Evolutionary conservation across 768 basidiomycete genomes (phyloP).

Genomic region (Termitomyces heimii): DNA sequence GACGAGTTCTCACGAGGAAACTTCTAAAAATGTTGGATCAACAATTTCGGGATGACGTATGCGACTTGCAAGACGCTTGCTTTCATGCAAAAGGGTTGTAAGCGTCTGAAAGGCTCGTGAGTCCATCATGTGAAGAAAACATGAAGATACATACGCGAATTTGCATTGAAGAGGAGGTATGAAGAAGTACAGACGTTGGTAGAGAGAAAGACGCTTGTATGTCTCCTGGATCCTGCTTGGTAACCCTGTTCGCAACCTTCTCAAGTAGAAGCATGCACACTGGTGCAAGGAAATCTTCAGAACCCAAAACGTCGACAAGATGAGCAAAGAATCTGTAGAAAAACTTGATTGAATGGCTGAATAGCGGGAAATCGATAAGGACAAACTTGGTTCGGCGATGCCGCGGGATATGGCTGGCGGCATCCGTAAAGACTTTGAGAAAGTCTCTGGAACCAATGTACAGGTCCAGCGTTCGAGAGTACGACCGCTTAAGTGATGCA

Average conservation of each 20-base stretch:
- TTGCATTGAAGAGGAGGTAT: conserved; percentile 41
- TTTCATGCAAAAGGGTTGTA: conserved; percentile 61
- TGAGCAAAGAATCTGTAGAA: conserved; percentile 80
- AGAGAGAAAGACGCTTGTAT: conserved; percentile 53
- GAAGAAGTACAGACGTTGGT: conserved; percentile 61
- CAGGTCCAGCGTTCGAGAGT: conserved; percentile 50
- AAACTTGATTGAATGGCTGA: neutral
- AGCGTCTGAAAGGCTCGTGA: conserved; percentile 40
- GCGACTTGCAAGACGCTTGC: conserved; percentile 46
- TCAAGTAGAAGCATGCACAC: conserved; percentile 83
- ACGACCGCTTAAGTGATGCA: conserved; percentile 59
- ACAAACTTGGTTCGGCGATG: conserved; percentile 86
- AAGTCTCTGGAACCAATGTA: conserved; percentile 74
- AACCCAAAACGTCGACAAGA: conserved; percentile 76
- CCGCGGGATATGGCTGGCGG: conserved; percentile 84
- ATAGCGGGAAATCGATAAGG: neutral
- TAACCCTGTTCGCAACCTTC: conserved; percentile 63
- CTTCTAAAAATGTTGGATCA: conserved; percentile 49
- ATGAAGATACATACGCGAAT: conserved; percentile 37
- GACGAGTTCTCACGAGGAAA: conserved; percentile 38
- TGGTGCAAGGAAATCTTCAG: conserved; percentile 75
- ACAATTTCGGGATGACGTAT: conserved; percentile 30
- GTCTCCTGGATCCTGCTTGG: conserved; percentile 58
- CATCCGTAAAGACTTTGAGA: conserved; percentile 89
- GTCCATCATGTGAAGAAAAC: neutral